These are phyloP conservation scores for Heterotrichella gracilis DNA, from an alignment of 352 stramenopile genomes.

Conservation along the genomic window DNA sequence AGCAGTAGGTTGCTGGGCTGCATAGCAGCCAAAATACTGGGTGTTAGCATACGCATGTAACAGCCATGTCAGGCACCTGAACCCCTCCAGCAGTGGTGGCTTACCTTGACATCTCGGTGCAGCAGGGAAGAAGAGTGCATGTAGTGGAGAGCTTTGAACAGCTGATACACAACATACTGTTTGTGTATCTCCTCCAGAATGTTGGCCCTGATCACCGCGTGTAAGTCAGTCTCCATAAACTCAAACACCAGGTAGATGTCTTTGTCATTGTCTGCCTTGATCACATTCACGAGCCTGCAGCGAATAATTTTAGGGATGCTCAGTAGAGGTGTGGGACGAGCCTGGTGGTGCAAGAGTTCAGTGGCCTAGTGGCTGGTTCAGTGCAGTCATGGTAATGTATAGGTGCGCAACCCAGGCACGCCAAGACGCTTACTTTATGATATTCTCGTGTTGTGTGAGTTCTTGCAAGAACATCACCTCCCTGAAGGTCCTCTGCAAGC, in stretches of 20 bases:
- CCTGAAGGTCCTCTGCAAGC: conserved; percentile 51
- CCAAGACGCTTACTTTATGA: too few species aligned
- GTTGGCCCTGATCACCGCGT: conserved; percentile 62
- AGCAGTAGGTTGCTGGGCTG: conserved; percentile 68
- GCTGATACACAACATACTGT: conserved; percentile 78
- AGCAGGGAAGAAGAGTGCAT: conserved; percentile 65
- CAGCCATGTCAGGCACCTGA: too few species aligned
- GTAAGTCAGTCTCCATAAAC: conserved; percentile 74
- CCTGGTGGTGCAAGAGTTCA: too few species aligned
- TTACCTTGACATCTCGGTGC: conserved; percentile 82
- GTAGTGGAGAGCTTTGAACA: conserved; percentile 73
- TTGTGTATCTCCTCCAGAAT: conserved; percentile 77
- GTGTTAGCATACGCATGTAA: too few species aligned
- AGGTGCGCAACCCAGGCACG: too few species aligned
- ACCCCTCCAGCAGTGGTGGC: too few species aligned
- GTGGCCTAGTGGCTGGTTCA: too few species aligned
- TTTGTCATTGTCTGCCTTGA: conserved; percentile 60
- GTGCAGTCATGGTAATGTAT: too few species aligned
- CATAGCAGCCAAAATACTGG: too few species aligned
- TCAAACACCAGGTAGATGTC: conserved; percentile 85
- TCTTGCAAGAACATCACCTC: conserved; percentile 71
- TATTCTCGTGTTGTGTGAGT: conserved; percentile 16
- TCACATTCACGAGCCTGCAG: conserved; percentile 64
- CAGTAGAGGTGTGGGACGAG: too few species aligned
- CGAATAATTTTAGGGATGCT: too few species aligned